Evolutionary conservation across 2,329 filamentous ascomycete genomes (phyloP).

Genomic region (Paracoccidioides brasiliensis): DNA sequence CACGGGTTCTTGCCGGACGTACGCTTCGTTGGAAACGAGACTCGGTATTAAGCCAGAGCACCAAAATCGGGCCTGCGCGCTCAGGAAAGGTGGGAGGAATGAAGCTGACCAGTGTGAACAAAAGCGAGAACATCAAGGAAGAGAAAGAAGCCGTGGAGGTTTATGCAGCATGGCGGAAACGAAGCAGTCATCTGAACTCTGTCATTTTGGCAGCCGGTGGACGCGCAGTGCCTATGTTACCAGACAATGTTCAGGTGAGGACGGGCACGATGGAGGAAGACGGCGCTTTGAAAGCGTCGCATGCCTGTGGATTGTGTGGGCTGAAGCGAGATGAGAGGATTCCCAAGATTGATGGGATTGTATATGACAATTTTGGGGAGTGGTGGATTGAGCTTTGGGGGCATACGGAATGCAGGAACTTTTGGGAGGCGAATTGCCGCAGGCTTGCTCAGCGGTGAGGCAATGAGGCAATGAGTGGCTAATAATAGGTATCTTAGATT

Average conservation of each 20-base stretch:
- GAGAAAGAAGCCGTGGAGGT: conserved; percentile 74
- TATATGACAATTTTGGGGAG: conserved; percentile 87
- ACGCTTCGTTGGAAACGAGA: conserved; percentile 86
- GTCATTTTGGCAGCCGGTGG: conserved; percentile 33
- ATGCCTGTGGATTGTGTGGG: conserved; percentile 74
- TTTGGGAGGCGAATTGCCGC: conserved; percentile 68
- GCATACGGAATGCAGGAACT: conserved; percentile 64
- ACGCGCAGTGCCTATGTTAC: conserved; percentile 51
- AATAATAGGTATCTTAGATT: neutral
- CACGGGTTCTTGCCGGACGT: conserved; percentile 71
- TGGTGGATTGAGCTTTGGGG: conserved; percentile 94
- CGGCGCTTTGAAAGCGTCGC: conserved; percentile 58
- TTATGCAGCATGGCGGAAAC: conserved; percentile 58
- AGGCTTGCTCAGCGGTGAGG: conserved; percentile 52
- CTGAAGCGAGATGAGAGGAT: conserved; percentile 78
- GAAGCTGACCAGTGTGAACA: conserved; percentile 82
- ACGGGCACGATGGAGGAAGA: conserved; percentile 44
- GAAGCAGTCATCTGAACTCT: conserved; percentile 61
- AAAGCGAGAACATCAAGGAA: conserved; percentile 66
- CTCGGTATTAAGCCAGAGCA: conserved; percentile 67
- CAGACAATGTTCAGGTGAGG: conserved; percentile 53
- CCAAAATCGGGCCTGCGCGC: conserved; percentile 67
- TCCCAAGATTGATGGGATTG: conserved; percentile 56
- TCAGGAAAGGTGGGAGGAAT: conserved; percentile 64
- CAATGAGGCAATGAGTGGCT: conserved; percentile 28